Percentiles rank a stretch among this genome's conserved stretches.
Conservation (phyloP, 2,329 filamentous ascomycete species). For the Talaromyces funiculosus region DNA sequence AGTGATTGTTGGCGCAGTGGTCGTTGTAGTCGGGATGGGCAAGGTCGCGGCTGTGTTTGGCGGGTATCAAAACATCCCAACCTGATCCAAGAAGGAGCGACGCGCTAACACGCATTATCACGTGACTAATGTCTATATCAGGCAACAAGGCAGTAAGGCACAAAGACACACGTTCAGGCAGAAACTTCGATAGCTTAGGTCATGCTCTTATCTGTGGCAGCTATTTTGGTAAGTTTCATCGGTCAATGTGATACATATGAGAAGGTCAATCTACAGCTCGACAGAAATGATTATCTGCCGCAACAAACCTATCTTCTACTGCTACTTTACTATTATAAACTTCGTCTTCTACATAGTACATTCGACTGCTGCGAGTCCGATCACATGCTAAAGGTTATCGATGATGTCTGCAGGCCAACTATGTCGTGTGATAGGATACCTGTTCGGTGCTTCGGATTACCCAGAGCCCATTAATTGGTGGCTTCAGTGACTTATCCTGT, state of each 20-base stretch:
- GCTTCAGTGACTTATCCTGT: neutral
- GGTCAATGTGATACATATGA: neutral
- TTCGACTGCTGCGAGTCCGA: neutral
- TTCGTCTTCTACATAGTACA: neutral
- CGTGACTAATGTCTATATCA: conserved; percentile 12
- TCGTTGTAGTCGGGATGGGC: neutral
- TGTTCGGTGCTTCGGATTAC: neutral
- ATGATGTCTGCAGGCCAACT: neutral
- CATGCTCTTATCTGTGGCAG: neutral
- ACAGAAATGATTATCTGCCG: neutral
- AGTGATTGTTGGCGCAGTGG: neutral
- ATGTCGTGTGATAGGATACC: neutral
- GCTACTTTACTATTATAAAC: neutral
- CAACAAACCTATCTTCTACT: neutral
- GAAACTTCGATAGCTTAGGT: neutral
- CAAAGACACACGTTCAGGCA: neutral
- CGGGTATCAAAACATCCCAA: conserved; percentile 14
- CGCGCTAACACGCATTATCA: conserved; percentile 17
- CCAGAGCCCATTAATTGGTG: neutral
- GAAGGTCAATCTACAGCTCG: neutral
- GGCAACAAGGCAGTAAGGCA: conserved; percentile 1
- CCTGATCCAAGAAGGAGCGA: conserved; percentile 2
- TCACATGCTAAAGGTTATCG: neutral
- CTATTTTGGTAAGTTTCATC: neutral
- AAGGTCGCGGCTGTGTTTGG: conserved; percentile 7